Conservation (phyloP, 495 filamentous ascomycete genomes). For the Aspergillus affinis region DNA sequence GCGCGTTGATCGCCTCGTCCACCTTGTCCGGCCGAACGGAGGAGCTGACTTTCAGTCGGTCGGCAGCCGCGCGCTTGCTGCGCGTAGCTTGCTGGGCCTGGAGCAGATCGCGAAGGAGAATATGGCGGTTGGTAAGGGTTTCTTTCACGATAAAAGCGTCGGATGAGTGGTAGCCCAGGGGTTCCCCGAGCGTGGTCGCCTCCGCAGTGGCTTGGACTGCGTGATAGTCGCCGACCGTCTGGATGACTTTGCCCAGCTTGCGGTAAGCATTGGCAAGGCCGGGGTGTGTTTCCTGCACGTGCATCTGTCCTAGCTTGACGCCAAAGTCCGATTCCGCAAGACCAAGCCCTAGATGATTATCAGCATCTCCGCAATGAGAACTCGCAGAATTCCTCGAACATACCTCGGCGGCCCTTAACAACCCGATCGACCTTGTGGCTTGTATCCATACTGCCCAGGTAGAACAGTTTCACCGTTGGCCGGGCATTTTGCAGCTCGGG, state of each 20-base stretch:
- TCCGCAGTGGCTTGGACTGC: slow-evolving; percentile 97
- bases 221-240: slow-evolving; percentile 90
- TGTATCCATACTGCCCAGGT: slow-evolving; percentile 90
- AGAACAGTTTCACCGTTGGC: slow-evolving; percentile 92
- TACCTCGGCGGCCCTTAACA: slow-evolving; percentile 90
- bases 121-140: slow-evolving; percentile 96
- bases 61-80: slow-evolving; percentile 77
- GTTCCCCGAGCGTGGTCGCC: slow-evolving; percentile 91
- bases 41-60: slow-evolving; percentile 79
- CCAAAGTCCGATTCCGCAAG: slow-evolving; percentile 93
- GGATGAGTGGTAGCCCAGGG: slow-evolving; percentile 90
- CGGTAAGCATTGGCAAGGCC: slow-evolving; percentile 88
- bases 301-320: slow-evolving; percentile 79
- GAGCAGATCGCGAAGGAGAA: slow-evolving; percentile 90
- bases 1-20: slow-evolving; percentile 85
- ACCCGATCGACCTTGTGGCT: slow-evolving; percentile 93
- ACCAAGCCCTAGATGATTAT: slow-evolving; percentile 65
- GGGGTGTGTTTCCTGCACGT: slow-evolving; percentile 83
- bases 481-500: slow-evolving; percentile 88
- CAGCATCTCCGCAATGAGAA: not conserved
- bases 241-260: slow-evolving; percentile 90
- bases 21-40: slow-evolving; percentile 90
- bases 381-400: slow-evolving; percentile 18
- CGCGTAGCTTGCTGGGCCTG: slow-evolving; percentile 81
- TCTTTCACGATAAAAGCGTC: slow-evolving; percentile 99